Conservation (phyloP, 345 rosid genomes). For the Xanthoceras sorbifolium region DNA sequence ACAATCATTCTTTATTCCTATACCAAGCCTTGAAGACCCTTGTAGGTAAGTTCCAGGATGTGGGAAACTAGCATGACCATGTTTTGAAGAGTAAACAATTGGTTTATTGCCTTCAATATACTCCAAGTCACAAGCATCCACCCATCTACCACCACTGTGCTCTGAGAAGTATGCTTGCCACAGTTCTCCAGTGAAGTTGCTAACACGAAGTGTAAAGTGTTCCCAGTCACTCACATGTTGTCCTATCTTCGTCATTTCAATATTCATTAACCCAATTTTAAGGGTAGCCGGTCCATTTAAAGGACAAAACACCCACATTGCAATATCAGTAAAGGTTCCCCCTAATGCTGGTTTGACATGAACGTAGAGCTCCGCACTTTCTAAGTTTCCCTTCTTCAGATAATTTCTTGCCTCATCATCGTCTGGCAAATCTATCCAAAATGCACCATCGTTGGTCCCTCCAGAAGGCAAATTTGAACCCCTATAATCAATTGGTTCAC, state of each 20-base stretch:
- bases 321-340: conserved; percentile 87
- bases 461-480: conserved; percentile 78
- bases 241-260: conserved; percentile 72
- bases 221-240: conserved; percentile 93
- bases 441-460: conserved; percentile 67
- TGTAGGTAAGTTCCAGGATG: conserved; percentile 80
- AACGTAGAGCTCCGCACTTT: conserved; percentile 79
- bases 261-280: conserved; percentile 66
- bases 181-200: conserved; percentile 87
- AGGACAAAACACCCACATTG: conserved; percentile 92
- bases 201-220: conserved; percentile 78
- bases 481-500: conserved; percentile 46
- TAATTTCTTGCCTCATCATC: conserved; percentile 51
- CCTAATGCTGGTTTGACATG: conserved; percentile 88
- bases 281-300: conserved; percentile 88
- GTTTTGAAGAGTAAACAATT: conserved; percentile 73
- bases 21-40: conserved; percentile 75
- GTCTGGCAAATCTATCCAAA: conserved; percentile 80
- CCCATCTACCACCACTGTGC: conserved; percentile 92
- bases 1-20: conserved; percentile 73
- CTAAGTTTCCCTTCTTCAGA: conserved; percentile 62
- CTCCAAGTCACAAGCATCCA: conserved; percentile 65
- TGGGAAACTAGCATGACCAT: conserved; percentile 89
- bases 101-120: conserved; percentile 62
- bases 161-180: conserved; percentile 78